These are phyloP conservation scores for Mycena filopes DNA, from an alignment of 768 basidiomycete genomes.

Conservation along the genomic window DNA sequence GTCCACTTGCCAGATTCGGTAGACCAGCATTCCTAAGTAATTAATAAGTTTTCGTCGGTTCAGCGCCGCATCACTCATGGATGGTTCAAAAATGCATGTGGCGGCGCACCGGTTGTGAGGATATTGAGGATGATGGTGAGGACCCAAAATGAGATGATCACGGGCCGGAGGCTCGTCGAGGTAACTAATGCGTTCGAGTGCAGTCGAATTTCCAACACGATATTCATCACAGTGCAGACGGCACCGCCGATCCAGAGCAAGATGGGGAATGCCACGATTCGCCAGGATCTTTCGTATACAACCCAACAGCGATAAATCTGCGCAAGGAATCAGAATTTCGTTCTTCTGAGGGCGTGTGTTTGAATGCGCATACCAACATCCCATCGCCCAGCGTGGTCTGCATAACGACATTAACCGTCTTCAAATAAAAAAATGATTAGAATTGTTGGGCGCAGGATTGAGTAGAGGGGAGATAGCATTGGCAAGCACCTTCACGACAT, in stretches of 20 bases:
- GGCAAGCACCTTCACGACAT: slow-evolving; percentile 3
- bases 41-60: too few relatives aligned
- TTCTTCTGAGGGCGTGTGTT: background rate
- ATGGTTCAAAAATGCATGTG: too few relatives aligned
- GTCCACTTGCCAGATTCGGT: slow-evolving; percentile 11
- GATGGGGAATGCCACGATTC: background rate
- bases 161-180: background rate
- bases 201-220: slow-evolving; percentile 7
- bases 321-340: background rate
- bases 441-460: too few relatives aligned
- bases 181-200: background rate
- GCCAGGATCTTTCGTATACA: slow-evolving; percentile 19
- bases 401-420: background rate
- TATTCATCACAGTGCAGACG: background rate
- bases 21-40: background rate
- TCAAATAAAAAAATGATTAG: too few relatives aligned
- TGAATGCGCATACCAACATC: background rate
- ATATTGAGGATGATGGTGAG: slow-evolving; percentile 14
- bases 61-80: too few relatives aligned
- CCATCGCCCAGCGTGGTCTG: background rate
- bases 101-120: slow-evolving; percentile 3
- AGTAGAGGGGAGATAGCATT: too few relatives aligned
- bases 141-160: slow-evolving; percentile 7
- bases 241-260: slow-evolving; percentile 2
- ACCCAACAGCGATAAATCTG: slow-evolving; percentile 23